These are phyloP conservation scores for Blastocystis sp. DNA, from an alignment of 352 stramenopile species.

Conservation along the genomic window DNA sequence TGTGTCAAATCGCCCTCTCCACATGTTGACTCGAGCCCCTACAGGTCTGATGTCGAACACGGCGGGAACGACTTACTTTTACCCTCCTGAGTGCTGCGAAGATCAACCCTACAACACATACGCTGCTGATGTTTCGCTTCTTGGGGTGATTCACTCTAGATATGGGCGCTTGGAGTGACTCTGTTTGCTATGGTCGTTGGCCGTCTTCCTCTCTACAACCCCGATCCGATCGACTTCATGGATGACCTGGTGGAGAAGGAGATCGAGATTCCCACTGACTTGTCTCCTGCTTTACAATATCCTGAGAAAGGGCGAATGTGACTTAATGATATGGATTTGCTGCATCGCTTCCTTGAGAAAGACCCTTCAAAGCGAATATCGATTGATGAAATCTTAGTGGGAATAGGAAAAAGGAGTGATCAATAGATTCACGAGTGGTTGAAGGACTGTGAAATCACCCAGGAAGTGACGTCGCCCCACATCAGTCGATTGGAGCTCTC, in stretches of 20 bases:
- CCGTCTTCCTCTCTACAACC: slow-evolving; percentile 17
- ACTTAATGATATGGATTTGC: slow-evolving; percentile 55
- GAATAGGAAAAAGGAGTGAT: neutral
- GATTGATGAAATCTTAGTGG: slow-evolving; percentile 50
- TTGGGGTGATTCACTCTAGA: slow-evolving; percentile 63
- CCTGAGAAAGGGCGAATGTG: neutral
- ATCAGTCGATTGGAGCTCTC: neutral
- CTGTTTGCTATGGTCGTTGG: slow-evolving; percentile 80
- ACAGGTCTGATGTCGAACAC: slow-evolving; percentile 57
- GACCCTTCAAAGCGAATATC: slow-evolving; percentile 56
- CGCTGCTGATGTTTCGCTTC: slow-evolving; percentile 72
- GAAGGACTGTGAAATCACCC: neutral
- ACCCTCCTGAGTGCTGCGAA: slow-evolving; percentile 79
- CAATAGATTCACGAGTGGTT: slow-evolving; percentile 19
- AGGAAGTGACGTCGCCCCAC: neutral
- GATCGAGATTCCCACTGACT: slow-evolving; percentile 48
- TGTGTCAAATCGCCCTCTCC: slow-evolving; percentile 66
- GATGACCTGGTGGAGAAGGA: slow-evolving; percentile 55
- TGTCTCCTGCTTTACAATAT: slow-evolving; percentile 54
- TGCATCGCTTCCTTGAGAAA: slow-evolving; percentile 52
- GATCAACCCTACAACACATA: slow-evolving; percentile 75
- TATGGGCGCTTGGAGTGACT: slow-evolving; percentile 81
- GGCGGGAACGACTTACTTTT: slow-evolving; percentile 52
- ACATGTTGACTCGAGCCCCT: slow-evolving; percentile 75
- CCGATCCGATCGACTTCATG: slow-evolving; percentile 55